Conservation (phyloP, 352 stramenopile genomes). For the Globisporangium alternatum region DNA sequence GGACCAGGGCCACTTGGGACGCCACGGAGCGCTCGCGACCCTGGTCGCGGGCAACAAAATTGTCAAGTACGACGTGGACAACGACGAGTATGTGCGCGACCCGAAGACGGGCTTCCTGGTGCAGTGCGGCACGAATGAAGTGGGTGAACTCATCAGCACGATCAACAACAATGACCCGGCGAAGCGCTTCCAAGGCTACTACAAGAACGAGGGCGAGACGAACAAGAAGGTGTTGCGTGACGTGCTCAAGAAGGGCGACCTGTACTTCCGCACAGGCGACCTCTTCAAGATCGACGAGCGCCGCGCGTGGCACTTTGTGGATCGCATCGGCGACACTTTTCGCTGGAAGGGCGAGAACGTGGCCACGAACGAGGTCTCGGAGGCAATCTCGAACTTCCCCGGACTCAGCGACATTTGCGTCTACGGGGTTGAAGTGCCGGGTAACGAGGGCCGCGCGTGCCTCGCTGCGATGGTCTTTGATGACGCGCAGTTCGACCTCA, state of each 20-base stretch:
- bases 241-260: slow-evolving; percentile 81
- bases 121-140: slow-evolving; percentile 45
- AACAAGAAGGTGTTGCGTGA: slow-evolving; percentile 82
- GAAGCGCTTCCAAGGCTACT: slow-evolving; percentile 86
- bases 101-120: slow-evolving; percentile 43
- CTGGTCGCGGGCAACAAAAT: slow-evolving; percentile 60
- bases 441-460: slow-evolving; percentile 78
- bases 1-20: slow-evolving; percentile 65
- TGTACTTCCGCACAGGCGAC: slow-evolving; percentile 90
- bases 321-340: slow-evolving; percentile 92
- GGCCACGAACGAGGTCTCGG: slow-evolving; percentile 85
- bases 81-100: slow-evolving; percentile 54
- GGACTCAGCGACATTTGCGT: slow-evolving; percentile 72
- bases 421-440: slow-evolving; percentile 72
- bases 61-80: slow-evolving; percentile 77
- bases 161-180: slow-evolving; percentile 49
- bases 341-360: slow-evolving; percentile 94
- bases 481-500: slow-evolving; percentile 46
- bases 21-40: slow-evolving; percentile 54
- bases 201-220: slow-evolving; percentile 70
- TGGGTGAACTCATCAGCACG: slow-evolving; percentile 72
- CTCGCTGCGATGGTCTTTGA: slow-evolving; percentile 84
- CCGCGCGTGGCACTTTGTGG: slow-evolving; percentile 86
- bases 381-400: slow-evolving; percentile 73
- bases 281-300: slow-evolving; percentile 75